Conservation (phyloP, 257 asterid species). For the Solanum peruvianum region DNA sequence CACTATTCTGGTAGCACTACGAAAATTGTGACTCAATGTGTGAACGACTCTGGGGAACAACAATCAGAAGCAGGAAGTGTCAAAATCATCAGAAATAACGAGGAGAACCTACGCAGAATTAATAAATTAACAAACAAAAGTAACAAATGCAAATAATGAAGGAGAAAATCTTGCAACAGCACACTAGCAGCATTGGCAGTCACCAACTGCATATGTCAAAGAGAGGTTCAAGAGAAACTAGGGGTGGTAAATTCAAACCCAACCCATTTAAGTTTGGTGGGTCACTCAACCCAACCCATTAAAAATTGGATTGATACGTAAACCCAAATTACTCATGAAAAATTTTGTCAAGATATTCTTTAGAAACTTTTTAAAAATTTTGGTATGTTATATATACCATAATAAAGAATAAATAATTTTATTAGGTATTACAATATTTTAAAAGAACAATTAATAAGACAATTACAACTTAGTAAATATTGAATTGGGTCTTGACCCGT, state of each 20-base stretch:
- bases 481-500: neutral
- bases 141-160: neutral
- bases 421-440: neutral
- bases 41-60: conserved; percentile 60
- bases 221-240: neutral
- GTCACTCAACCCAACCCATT: neutral
- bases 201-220: neutral
- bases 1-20: conserved; percentile 60
- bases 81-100: conserved; percentile 2
- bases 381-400: neutral
- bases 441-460: neutral
- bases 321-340: neutral
- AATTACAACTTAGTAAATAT: neutral
- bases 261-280: neutral
- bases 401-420: neutral
- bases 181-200: neutral
- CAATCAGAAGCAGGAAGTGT: conserved; percentile 2
- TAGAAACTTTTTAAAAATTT: neutral
- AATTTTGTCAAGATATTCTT: too few species aligned
- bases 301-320: too few species aligned
- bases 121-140: neutral
- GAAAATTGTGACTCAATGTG: conserved; percentile 82
- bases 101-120: neutral
- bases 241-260: neutral
- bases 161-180: neutral